Evolutionary conservation across 169 alveolate species (phyloP).

Genomic region (Plasmodium gaboni): DNA sequence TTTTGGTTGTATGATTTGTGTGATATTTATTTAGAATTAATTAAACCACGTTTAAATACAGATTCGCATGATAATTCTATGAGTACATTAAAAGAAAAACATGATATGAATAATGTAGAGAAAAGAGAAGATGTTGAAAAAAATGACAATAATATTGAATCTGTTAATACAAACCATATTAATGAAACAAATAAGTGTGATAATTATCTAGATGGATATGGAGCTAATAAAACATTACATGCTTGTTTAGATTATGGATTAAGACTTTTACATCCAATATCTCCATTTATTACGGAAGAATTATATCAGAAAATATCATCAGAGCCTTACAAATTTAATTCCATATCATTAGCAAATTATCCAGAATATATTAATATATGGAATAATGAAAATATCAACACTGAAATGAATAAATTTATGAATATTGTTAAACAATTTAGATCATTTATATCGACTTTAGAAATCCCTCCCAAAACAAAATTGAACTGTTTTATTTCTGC

Average conservation of each 20-base stretch:
- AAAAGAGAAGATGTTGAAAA: conserved; percentile 20
- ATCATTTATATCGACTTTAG: conserved; percentile 85
- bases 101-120: background rate
- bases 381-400: conserved; percentile 61
- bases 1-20: conserved; percentile 98
- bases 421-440: conserved; percentile 82
- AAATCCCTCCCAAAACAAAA: conserved; percentile 83
- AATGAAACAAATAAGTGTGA: conserved; percentile 30
- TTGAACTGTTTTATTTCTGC: conserved; percentile 82
- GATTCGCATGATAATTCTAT: background rate
- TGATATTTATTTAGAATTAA: conserved; percentile 97
- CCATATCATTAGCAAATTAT: conserved; percentile 81
- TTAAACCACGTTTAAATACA: conserved; percentile 88
- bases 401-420: conserved; percentile 77
- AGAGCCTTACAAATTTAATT: conserved; percentile 67
- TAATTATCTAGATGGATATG: conserved; percentile 2
- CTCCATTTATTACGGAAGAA: conserved; percentile 99
- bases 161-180: conserved; percentile 80
- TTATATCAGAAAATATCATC: conserved; percentile 94
- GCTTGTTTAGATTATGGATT: conserved; percentile 89
- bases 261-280: conserved; percentile 96
- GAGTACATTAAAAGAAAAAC: conserved; percentile 20
- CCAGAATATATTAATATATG: conserved; percentile 74
- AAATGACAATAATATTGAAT: background rate
- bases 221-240: conserved; percentile 83